Base-by-base conservation (phyloP, 345 rosid genomes). In the Linum usitatissimum region DNA sequence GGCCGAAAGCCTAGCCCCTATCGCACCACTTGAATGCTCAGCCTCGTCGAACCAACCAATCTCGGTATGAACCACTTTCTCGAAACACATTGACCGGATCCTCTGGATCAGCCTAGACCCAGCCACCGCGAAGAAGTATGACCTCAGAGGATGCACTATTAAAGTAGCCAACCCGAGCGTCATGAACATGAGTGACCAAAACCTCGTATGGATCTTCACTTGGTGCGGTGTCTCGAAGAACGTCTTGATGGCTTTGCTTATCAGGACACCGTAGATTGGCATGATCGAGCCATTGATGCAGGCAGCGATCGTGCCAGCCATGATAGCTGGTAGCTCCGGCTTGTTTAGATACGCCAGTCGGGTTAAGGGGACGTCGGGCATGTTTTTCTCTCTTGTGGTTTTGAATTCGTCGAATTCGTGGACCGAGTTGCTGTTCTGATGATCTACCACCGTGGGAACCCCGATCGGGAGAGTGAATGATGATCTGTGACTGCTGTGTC, bases 1-100 rank as follows among this genome's bases (percentile, higher is more conserved):
- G 40, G 90, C 90, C 3, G 96, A 88, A 5, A 88, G 88, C 65
- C 86, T 84, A n/a, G 98, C 81, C 30, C 98, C 95, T 45, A 88
- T 77, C 31, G 82, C 68, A 30, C 96, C 92, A 59, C 90, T 91
- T 15, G 96, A 91, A 73, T 91, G 84, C 51, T 78, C 76, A 14
- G 87, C 79, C 36, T 79, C 88, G 70, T 91, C 95, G 9, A 88
- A 88, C 92, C 95, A 91, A 19, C 88, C 78, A 58, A 89, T 79
- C 74, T 92, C 96, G 96, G 89, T 92, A 57, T 45, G 70, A 67
- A 92, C 83, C 48, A 86, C 92, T 76, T 82, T 91, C 84, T 86
- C 85, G 64, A 88, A 91, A 69, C 96, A 88, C 69, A 83, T 74
- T 2, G 87, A 61, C 67, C 95, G 72, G 61, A 91, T 77, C 65